These are phyloP conservation scores for Candida pseudofarinosa DNA, from an alignment of 805 yeast species.

Conservation along the genomic window DNA sequence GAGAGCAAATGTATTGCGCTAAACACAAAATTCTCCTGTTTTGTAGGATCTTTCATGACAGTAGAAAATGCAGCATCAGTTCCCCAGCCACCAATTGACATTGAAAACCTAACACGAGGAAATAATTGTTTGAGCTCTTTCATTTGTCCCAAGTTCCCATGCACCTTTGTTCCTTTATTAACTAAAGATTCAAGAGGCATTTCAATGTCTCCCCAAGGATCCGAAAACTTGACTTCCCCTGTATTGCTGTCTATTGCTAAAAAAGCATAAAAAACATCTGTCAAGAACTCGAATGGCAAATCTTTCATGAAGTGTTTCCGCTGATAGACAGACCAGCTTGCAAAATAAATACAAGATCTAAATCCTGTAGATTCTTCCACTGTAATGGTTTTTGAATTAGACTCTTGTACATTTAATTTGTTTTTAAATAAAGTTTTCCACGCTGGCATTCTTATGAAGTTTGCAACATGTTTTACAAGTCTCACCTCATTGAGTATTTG, in stretches of 20 bases:
- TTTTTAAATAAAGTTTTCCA: neutral
- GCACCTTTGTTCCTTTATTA: constrained; percentile 11
- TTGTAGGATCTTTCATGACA: constrained; percentile 15
- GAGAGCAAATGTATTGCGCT: constrained; percentile 46
- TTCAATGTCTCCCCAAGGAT: constrained; percentile 62
- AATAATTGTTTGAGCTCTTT: constrained; percentile 39
- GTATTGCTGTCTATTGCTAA: constrained; percentile 50
- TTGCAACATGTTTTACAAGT: neutral
- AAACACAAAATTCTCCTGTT: constrained; percentile 44
- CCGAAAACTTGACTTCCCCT: constrained; percentile 54
- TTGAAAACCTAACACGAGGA: constrained; percentile 47
- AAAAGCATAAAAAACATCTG: constrained; percentile 80
- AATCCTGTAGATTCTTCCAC: neutral
- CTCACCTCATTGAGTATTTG: neutral
- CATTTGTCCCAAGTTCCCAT: constrained; percentile 52
- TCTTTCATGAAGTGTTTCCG: constrained; percentile 53
- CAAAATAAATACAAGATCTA: constrained; percentile 44
- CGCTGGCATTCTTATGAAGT: neutral
- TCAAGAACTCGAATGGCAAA: constrained; percentile 51
- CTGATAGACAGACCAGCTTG: constrained; percentile 44
- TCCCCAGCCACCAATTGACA: constrained; percentile 86
- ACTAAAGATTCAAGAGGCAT: constrained; percentile 26
- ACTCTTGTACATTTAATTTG: neutral
- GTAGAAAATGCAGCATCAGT: constrained; percentile 39
- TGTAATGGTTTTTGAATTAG: neutral